These are phyloP conservation scores for Pichia nanzhaoensis DNA, from an alignment of 805 yeast genomes.

Conservation along the genomic window DNA sequence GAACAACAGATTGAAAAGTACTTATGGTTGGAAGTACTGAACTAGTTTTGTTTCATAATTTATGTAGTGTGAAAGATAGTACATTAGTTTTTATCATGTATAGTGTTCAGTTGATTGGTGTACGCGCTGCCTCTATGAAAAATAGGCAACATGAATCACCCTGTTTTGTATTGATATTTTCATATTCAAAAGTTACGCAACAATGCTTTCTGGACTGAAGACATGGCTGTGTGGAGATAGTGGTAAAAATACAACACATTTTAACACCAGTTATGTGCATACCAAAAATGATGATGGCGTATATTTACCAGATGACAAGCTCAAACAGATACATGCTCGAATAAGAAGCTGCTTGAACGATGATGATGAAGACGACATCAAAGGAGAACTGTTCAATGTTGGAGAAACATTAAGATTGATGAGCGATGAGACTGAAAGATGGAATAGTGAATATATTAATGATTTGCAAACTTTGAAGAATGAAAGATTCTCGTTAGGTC, in stretches of 20 bases:
- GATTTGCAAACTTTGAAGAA: not conserved
- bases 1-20: constrained; percentile 53
- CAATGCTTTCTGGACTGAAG: no score
- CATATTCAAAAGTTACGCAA: no score
- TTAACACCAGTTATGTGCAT: not conserved
- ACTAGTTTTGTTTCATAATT: not conserved
- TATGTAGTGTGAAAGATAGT: no score
- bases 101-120: no score
- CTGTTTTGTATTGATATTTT: no score
- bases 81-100: no score
- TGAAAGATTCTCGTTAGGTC: not conserved
- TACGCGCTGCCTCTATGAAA: no score
- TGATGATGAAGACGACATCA: constrained; percentile 10
- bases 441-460: constrained; percentile 10
- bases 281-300: not conserved
- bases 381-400: no score
- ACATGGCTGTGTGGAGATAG: no score
- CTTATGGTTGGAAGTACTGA: constrained; percentile 45
- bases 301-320: not conserved
- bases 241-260: not conserved
- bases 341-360: constrained; percentile 10
- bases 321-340: constrained; percentile 7
- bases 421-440: constrained; percentile 15
- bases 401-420: constrained; percentile 22
- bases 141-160: no score